phyloP scores from a whole-genome alignment of 2,329 filamentous ascomycete species.

The Xenoacremonium recifei region DNA sequence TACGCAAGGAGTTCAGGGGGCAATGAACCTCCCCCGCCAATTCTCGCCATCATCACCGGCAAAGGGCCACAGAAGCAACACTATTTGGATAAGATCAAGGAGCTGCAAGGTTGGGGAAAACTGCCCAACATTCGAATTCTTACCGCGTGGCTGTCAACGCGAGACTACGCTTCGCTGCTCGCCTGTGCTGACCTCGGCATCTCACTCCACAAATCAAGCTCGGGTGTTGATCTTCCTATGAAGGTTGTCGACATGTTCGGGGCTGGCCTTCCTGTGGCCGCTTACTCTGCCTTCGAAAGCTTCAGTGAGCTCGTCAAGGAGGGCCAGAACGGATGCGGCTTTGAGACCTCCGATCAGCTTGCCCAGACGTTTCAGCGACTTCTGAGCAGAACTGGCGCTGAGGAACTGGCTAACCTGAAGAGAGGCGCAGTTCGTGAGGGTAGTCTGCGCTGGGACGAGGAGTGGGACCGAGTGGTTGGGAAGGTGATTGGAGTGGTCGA shows the following conservation, averaged over 20 bases:
- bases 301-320: conserved; percentile 90
- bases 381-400: conserved; percentile 50
- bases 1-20: conserved; percentile 57
- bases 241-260: conserved; percentile 99
- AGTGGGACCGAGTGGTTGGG: conserved; percentile 85
- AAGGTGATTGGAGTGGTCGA: conserved; percentile 58
- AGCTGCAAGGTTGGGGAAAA: conserved; percentile 59
- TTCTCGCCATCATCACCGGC: conserved; percentile 92
- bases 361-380: conserved; percentile 61
- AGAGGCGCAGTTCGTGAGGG: conserved; percentile 74
- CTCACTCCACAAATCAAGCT: conserved; percentile 89
- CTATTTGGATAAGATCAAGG: conserved; percentile 67
- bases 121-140: conserved; percentile 69
- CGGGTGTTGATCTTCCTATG: conserved; percentile 95
- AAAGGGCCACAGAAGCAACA: conserved; percentile 81
- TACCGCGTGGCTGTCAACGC: conserved; percentile 81
- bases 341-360: conserved; percentile 69
- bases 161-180: conserved; percentile 82
- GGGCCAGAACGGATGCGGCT: conserved; percentile 81
- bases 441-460: conserved; percentile 79
- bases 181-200: conserved; percentile 86
- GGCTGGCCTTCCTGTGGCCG: conserved; percentile 83
- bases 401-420: conserved; percentile 60
- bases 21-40: conserved; percentile 48
- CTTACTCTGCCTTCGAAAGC: conserved; percentile 82